Base-by-base conservation (phyloP, 805 yeast genomes). In the Ogataea pignaliae region DNA sequence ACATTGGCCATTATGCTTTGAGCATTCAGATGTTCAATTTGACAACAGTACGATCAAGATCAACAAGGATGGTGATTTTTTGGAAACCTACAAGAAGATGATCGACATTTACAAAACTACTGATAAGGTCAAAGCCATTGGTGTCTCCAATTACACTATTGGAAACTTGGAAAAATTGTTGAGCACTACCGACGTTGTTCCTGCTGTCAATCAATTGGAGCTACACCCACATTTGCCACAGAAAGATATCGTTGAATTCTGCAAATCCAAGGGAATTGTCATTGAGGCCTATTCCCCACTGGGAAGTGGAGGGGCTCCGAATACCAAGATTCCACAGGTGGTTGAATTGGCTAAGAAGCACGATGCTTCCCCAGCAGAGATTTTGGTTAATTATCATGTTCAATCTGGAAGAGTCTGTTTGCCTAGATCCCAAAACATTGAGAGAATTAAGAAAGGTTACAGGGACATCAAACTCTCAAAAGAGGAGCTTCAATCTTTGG, bases 401-500 rank as follows among this genome's bases (percentile, higher is more conserved):
- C 68, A 75, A 47, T 71, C 78, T 34, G 89, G 86, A 2, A 71
- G 84, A 43, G 69, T 72, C 10, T 80, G 75, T 2, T 64, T 86
- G 38, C 88, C 93, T 37, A 78, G 90, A 66, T 82, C 95, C 0
- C 71, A 80, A 13, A 86, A 84, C 41, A 69, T 76, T n/a, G 73
- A 72, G 18, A 78, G 95, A 60, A 75, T 87, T 41, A 68, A 62
- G 47, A 53, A 55, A 11, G 70, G 65, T n/a, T 57, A 62, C 15
- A 47, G 57, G 35, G 53, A 61, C 31, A 72, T 76, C 5, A 56
- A 60, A 2, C 52, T 75, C 34, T 56, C 71, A 2, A 45, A 58
- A 26, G 68, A 64, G 10, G 79, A 75, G 10, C 48, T 73, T 29
- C 45, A 44, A 0, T 41, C 44, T 3, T 55, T 74, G 41, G 57